A percentile compares a stretch with the other conserved stretches of the same genome.
These are phyloP conservation scores for Aureobasidium sp. DNA, from an alignment of 2,329 filamentous ascomycete species.

Conservation along the genomic window DNA sequence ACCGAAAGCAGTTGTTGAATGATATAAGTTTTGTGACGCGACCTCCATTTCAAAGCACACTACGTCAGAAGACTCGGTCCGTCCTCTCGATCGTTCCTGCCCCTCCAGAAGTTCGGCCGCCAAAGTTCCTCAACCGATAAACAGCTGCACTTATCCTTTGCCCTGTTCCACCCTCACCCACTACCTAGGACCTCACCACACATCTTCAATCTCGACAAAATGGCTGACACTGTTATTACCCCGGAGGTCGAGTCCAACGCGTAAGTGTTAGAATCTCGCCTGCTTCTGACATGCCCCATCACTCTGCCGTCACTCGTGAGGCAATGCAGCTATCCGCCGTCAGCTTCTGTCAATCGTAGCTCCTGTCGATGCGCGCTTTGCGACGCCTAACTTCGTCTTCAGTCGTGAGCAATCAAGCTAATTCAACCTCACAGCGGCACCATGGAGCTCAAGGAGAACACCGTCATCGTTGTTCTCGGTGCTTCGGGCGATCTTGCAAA, in stretches of 20 bases:
- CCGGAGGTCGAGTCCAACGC: slow-evolving; percentile 40
- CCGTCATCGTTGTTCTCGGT: slow-evolving; percentile 89
- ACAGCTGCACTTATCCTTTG: slow-evolving; percentile 8
- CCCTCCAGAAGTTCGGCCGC: slow-evolving; percentile 13
- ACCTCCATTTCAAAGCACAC: slow-evolving; percentile 7
- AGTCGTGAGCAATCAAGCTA: neutral
- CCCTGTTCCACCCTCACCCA: slow-evolving; percentile 8
- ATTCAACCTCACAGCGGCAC: slow-evolving; percentile 48
- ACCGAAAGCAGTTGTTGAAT: slow-evolving; percentile 5
- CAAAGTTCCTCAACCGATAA: slow-evolving; percentile 13
- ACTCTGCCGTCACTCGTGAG: neutral
- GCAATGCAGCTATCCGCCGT: neutral
- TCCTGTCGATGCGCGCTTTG: neutral
- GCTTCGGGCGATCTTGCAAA: slow-evolving; percentile 97
- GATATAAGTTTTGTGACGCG: slow-evolving; percentile 8
- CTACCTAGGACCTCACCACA: slow-evolving; percentile 2
- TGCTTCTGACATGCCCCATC: neutral
- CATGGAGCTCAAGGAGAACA: slow-evolving; percentile 97
- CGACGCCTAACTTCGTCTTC: neutral
- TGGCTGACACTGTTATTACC: slow-evolving; percentile 44
- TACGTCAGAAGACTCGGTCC: slow-evolving; percentile 7
- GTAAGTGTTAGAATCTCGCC: slow-evolving; percentile 29
- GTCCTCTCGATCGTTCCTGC: slow-evolving; percentile 10
- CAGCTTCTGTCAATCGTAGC: neutral
- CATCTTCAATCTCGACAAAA: slow-evolving; percentile 20